A percentile compares a stretch with the other conserved stretches of the same genome.
phyloP scores from a whole-genome alignment of 306 rosid species.

The Acacia confusa region DNA sequence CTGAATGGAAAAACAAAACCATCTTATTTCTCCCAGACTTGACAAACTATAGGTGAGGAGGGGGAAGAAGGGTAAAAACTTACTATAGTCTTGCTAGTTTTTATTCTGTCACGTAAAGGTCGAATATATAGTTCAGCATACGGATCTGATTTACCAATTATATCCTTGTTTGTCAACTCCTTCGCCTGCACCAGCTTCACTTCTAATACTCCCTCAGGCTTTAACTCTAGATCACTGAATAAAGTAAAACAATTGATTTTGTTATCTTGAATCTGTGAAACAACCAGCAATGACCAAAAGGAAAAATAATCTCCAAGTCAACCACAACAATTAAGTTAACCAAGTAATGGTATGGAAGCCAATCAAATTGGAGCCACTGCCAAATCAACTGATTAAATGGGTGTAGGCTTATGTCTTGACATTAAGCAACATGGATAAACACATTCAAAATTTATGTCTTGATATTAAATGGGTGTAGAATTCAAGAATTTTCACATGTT shows the following conservation, averaged over 20 bases:
- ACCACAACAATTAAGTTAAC: constrained; percentile 1
- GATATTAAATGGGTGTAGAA: background rate
- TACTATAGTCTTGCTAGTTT: constrained; percentile 90
- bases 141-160: constrained; percentile 98
- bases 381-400: constrained; percentile 5
- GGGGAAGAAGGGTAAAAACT: constrained; percentile 16
- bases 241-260: constrained; percentile 33
- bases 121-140: constrained; percentile 77
- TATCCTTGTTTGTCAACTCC: constrained; percentile 86
- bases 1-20: constrained; percentile 20
- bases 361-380: background rate
- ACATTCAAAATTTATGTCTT: background rate
- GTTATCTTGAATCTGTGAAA: constrained; percentile 1
- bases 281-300: constrained; percentile 34
- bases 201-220: constrained; percentile 85
- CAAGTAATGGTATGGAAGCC: constrained; percentile 6
- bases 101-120: constrained; percentile 79
- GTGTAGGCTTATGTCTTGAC: background rate
- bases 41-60: constrained; percentile 14
- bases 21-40: constrained; percentile 24
- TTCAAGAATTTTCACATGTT: constrained; percentile 16
- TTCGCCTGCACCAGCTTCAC: constrained; percentile 99
- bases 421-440: constrained; percentile 6
- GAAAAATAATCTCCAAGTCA: constrained; percentile 22
- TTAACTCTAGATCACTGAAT: constrained; percentile 86